Conservation (phyloP, 768 basidiomycete species). For the Amanita muscaria region DNA sequence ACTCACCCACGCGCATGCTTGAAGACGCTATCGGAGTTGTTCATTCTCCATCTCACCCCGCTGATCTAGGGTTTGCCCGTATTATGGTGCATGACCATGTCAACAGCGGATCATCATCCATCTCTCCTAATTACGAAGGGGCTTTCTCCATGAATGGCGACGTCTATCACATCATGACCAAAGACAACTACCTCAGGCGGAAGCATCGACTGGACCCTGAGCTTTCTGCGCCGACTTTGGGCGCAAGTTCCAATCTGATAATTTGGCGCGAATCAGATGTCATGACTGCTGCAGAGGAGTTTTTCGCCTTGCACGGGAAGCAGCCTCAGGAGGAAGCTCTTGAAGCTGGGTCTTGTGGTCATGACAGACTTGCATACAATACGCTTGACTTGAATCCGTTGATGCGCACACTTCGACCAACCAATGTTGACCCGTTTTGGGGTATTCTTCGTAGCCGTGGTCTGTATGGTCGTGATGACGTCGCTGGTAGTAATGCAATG, state of each 20-base stretch:
- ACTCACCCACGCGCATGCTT: conserved; percentile 45
- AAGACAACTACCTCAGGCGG: conserved; percentile 59
- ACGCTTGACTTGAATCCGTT: conserved; percentile 43
- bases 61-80: conserved; percentile 67
- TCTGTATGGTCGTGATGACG: conserved; percentile 44
- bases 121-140: conserved; percentile 62
- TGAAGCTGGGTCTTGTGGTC: conserved; percentile 46
- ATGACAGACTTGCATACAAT: conserved; percentile 66
- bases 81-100: conserved; percentile 65
- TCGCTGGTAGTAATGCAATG: conserved; percentile 41
- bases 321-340: conserved; percentile 16
- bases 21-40: conserved; percentile 54
- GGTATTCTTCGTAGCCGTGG: conserved; percentile 23
- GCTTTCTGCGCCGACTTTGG: conserved; percentile 27
- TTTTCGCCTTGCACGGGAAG: conserved; percentile 20
- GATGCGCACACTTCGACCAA: conserved; percentile 23
- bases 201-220: conserved; percentile 52
- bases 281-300: conserved; percentile 44
- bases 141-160: conserved; percentile 63
- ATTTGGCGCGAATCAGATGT: conserved; percentile 72
- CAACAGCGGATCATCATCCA: conserved; percentile 31
- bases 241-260: conserved; percentile 47
- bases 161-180: conserved; percentile 62
- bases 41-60: conserved; percentile 31
- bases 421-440: conserved; percentile 31